A percentile compares a stretch with the other conserved stretches of the same genome.
phyloP scores from a whole-genome alignment of 139 green algal genomes.

The Raphidocelis subcapitata region DNA sequence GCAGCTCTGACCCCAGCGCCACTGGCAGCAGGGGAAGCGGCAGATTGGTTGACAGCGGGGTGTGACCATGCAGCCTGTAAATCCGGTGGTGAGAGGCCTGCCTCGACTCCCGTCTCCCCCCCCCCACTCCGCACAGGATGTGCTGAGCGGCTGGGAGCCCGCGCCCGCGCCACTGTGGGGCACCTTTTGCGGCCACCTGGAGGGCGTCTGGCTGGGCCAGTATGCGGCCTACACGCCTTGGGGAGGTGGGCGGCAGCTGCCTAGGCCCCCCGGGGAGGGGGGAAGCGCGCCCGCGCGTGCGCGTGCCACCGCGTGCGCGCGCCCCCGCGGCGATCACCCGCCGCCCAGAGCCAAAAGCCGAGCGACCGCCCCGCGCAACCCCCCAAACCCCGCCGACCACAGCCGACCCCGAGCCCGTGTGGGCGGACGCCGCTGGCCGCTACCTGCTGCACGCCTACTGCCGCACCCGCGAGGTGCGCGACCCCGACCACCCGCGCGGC shows the following conservation, averaged over 20 bases:
- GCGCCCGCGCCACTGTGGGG: conserved; percentile 33
- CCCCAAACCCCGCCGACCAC: background rate
- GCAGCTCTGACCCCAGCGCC: no score
- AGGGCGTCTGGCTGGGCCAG: conserved; percentile 55
- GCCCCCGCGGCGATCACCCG: no score
- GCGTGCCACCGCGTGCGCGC: background rate
- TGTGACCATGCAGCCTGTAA: no score
- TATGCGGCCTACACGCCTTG: conserved; percentile 60
- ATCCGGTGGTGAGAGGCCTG: no score
- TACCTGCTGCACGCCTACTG: conserved; percentile 27
- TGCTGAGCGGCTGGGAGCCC: conserved; percentile 21
- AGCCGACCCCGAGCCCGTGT: conserved; percentile 53
- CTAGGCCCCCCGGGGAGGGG: background rate
- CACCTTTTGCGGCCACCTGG: conserved; percentile 51
- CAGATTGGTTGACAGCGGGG: no score
- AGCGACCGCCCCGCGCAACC: background rate
- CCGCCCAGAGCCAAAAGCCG: no score
- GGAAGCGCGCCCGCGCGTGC: background rate
- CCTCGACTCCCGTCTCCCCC: no score
- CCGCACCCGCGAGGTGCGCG: conserved; percentile 8
- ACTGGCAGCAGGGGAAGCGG: no score
- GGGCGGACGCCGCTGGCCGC: conserved; percentile 39
- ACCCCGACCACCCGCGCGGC: background rate
- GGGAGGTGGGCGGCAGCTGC: conserved; percentile 31
- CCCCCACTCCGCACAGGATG: no score